Conservation (phyloP, 371 early-diverging fungal species). For the Mucor plumbeus region DNA sequence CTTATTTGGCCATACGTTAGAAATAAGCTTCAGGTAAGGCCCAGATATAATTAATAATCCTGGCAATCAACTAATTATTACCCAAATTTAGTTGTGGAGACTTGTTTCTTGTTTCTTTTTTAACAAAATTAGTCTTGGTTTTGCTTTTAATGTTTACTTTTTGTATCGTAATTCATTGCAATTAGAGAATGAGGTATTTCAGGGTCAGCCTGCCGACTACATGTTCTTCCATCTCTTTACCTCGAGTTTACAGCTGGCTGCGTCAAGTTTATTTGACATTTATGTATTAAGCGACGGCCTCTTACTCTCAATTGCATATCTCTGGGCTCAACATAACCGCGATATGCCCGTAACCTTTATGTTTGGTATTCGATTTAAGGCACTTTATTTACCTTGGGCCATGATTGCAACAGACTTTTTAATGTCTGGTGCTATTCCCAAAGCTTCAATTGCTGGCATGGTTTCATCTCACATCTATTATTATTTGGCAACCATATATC, state of each 20-base stretch:
- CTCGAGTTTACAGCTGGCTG: conserved; percentile 46
- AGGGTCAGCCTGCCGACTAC: conserved; percentile 79
- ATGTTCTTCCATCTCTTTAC: conserved; percentile 72
- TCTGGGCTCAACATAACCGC: conserved; percentile 78
- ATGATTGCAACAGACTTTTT: conserved; percentile 60
- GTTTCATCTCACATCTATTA: conserved; percentile 62
- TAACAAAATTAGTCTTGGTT: conserved; percentile 57
- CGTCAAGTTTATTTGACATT: conserved; percentile 31
- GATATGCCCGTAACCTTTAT: conserved; percentile 75
- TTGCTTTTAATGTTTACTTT: conserved; percentile 75
- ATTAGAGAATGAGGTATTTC: conserved; percentile 75
- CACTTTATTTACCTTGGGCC: conserved; percentile 73
- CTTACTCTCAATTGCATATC: conserved; percentile 69
- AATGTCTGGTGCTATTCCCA: conserved; percentile 45
- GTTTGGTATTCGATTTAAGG: conserved; percentile 86
- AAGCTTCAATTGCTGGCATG: conserved; percentile 52
- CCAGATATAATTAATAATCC: not conserved
- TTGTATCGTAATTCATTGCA: conserved; percentile 74
- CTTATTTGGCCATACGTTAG: conserved; percentile 45
- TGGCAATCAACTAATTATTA: not conserved
- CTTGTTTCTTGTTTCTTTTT: conserved; percentile 74
- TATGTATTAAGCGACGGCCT: conserved; percentile 55
- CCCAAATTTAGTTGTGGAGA: conserved; percentile 72
- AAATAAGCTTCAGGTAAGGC: conserved; percentile 33
- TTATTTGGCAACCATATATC: conserved; percentile 58